A percentile compares a stretch with the other conserved stretches of the same genome.
These are phyloP conservation scores for Vitis hybrid DNA, from an alignment of 177 flowering plant genomes.

Conservation along the genomic window DNA sequence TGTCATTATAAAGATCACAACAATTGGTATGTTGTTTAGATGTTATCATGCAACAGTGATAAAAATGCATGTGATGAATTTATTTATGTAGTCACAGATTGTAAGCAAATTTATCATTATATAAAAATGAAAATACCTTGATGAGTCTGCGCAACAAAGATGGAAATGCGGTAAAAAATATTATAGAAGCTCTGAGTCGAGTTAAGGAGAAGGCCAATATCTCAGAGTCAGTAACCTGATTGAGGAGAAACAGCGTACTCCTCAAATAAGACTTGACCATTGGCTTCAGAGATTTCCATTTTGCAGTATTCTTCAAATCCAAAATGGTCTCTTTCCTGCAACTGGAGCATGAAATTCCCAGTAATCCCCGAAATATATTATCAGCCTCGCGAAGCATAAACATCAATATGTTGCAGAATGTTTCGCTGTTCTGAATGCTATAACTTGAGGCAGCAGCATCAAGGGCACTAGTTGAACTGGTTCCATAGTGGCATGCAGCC, in stretches of 20 bases:
- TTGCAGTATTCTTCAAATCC: slow-evolving; percentile 52
- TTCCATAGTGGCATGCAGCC: slow-evolving; percentile 73
- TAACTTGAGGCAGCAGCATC: slow-evolving; percentile 22
- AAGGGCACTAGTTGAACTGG: slow-evolving; percentile 29
- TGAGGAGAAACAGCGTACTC: slow-evolving; percentile 67
- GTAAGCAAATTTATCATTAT: not conserved
- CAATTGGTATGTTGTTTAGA: not conserved
- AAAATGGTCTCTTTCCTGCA: slow-evolving; percentile 48
- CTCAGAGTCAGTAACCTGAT: slow-evolving; percentile 67
- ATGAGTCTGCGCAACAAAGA: slow-evolving; percentile 53
- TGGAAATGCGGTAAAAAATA: slow-evolving; percentile 72
- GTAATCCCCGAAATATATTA: slow-evolving; percentile 45
- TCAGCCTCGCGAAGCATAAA: slow-evolving; percentile 73
- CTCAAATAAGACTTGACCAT: slow-evolving; percentile 77
- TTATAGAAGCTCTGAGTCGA: slow-evolving; percentile 61
- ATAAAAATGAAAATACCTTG: slow-evolving; percentile 47
- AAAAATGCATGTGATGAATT: not conserved
- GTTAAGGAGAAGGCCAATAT: slow-evolving; percentile 58
- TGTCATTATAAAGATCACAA: not conserved
- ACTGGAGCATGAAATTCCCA: slow-evolving; percentile 53
- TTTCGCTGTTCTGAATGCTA: slow-evolving; percentile 40
- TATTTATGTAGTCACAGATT: not conserved
- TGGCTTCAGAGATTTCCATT: slow-evolving; percentile 69
- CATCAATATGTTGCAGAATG: slow-evolving; percentile 50
- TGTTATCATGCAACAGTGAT: not conserved